Percentiles rank a stretch among this genome's conserved stretches.
phyloP scores from a whole-genome alignment of 495 filamentous ascomycete species.

The Astrothelium subdiscretum region DNA sequence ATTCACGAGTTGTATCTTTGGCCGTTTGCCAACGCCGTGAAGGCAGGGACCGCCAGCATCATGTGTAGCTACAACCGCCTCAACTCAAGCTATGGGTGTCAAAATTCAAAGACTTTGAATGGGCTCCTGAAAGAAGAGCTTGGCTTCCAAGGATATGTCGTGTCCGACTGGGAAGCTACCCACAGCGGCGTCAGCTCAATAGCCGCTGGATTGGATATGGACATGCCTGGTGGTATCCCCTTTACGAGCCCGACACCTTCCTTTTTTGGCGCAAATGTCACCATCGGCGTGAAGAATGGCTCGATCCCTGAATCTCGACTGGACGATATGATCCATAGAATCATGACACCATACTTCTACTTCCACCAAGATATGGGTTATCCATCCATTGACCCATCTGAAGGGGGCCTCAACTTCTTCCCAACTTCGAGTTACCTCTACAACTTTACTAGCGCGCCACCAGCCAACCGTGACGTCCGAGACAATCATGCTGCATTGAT shows the following conservation, averaged over 20 bases:
- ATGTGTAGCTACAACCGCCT: conserved; percentile 34
- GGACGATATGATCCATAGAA: conserved; percentile 25
- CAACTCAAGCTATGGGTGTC: conserved; percentile 23
- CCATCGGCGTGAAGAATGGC: conserved; percentile 21
- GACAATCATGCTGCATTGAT: conserved; percentile 38
- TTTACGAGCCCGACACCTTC: conserved; percentile 12
- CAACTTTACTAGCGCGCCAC: conserved; percentile 16
- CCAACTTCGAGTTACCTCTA: conserved; percentile 10
- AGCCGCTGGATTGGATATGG: conserved; percentile 24
- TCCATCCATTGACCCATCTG: conserved; percentile 14
- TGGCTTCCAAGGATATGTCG: conserved; percentile 40
- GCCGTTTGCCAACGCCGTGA: conserved; percentile 26
- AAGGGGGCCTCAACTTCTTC: conserved; percentile 8
- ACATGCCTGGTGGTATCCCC: conserved; percentile 23
- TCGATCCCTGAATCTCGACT: conserved; percentile 15
- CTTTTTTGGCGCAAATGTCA: conserved; percentile 25
- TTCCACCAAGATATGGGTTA: conserved; percentile 19
- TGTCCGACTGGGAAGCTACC: conserved; percentile 24
- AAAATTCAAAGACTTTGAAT: conserved; percentile 31
- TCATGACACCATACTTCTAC: conserved; percentile 28
- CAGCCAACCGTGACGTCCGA: conserved; percentile 36
- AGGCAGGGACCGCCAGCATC: conserved; percentile 17
- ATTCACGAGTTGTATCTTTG: conserved; percentile 30
- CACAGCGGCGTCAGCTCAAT: conserved; percentile 16
- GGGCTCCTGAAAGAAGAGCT: conserved; percentile 42